Evolutionary conservation across 2,329 filamentous ascomycete genomes (phyloP), one percentile per base, ranked within the genome.

Genomic region (Grosmannia penicillata): DNA sequence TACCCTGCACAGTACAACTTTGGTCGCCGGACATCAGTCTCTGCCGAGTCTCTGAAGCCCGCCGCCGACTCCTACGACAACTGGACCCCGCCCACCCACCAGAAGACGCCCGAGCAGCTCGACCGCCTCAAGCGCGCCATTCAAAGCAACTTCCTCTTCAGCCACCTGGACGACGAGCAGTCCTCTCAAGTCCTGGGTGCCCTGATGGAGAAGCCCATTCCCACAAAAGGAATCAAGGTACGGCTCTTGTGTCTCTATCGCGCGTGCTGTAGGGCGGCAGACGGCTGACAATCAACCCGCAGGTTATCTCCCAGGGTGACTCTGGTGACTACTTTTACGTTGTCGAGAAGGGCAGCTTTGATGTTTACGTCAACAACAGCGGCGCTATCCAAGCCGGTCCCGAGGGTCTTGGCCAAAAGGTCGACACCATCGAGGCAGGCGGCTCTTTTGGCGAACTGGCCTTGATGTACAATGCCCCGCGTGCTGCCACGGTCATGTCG

Each of bases 241-340:
- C 40, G 14, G 10, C 10, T 24, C 11, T 27, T n/a, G 22, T 15
- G 2, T 18, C 29, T n/a, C n/a, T n/a, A n/a, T n/a, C n/a, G n/a
- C n/a, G n/a, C n/a, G n/a, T n/a, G n/a, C n/a, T n/a, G n/a, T n/a
- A n/a, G n/a, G n/a, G n/a, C n/a, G n/a, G n/a, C n/a, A n/a, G n/a
- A n/a, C n/a, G n/a, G n/a, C n/a, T n/a, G n/a, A 31, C 13, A 43
- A 36, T 23, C 10, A 5, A 26, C 1, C 2, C 6, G 5, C 70
- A 94, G 70, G 85, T 98, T 42, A 96, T 98, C 48, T 81, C 78
- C 36, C 91, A 98, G 63, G 91, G 91, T 39, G 91, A 96, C 53
- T 80, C 87, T 1, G 91, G 91, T 31, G 91, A 98, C 60, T 96
- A 82, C 65, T 98, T 98, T 63, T 98, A 98, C 57, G 78, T 98